Evolutionary conservation across 331 rosid genomes (phyloP), one percentile per base, ranked within the genome.

Genomic region (Malus hybrid): DNA sequence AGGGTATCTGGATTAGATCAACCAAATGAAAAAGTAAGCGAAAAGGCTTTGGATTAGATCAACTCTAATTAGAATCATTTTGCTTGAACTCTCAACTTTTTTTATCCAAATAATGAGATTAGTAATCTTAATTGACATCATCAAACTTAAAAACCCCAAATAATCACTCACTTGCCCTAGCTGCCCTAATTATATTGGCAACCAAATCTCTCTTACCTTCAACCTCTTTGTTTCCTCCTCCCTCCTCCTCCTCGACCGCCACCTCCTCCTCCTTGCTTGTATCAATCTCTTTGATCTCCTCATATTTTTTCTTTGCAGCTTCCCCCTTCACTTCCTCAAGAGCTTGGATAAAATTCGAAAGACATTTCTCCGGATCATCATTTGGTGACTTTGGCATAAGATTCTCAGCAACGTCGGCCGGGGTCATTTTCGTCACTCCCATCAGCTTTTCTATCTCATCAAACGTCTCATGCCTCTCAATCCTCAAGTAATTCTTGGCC

Each of bases 381-480:
- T 64, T 5, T 6, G 86, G 85, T n/a, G 89, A 91, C 78, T 89
- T 91, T 0, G 97, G 97, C 97, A 91, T 86, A 34, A 91, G 96
- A 28, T 82, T 91, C 82, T 91, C 93, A 5, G 96, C 96, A 62
- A 91, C 96, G 85, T 91, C 96, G 64, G 97, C 97, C 19, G 96
- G 97, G 3, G 97, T 91, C 75, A 91, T 83, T 76, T 88, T 80
- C 24, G 73, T 69, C 81, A 79, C 87, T 5, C 73, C 82, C 3
- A 91, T 85, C 3, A 91, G 72, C 75, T 73, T 88, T 76, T 82
- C 16, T 65, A 91, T 79, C 20, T 58, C 78, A 20, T 82, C 89
- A 85, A 88, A 89, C 88, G 63, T 70, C 1, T 77, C 64, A 88
- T 91, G 96, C 13, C 24, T 66, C 32, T 89, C 89, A 71, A 85